Base-by-base conservation (phyloP, 2,329 filamentous ascomycete species). In the Torrubiellomyces zombiae region DNA sequence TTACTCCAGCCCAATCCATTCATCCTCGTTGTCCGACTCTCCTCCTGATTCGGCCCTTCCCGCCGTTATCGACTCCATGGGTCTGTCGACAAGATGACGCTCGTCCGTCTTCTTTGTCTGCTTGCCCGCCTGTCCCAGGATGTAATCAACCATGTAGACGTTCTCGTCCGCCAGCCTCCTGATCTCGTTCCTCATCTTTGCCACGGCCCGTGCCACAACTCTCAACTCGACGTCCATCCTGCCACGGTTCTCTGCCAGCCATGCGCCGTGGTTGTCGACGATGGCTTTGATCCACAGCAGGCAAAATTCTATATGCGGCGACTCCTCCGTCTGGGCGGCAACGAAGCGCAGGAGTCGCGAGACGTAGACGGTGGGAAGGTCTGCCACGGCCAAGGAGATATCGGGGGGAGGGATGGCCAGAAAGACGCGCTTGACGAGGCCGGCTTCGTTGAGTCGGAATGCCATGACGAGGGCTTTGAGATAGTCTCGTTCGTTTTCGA, bases 381-480 rank as follows among this genome's bases (percentile, higher is more conserved):
- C 70, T 26, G 70, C 72, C 14, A 92, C 79, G 1, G 92, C 73
- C 7, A 92, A 67, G 1, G 67, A 44, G 23, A 95, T 78, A 36
- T 86, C 76, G 3, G 60, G 51, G 20, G 75, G 61, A 1, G 89
- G 85, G 14, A 86, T 75, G 3, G 70, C 67, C 51, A 91, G 76
- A 54, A 93, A 95, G 11, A 94, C 80, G 27, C 73, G 72, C 38
- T 78, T 77, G 32, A 94, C 71, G 23, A 98, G 62, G 13, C 73
- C 69, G 4, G 72, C 64, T 48, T 92, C 81, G 53, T 93, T 94
- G 30, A 98, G 72, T 5, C 91, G 77, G 63, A 98, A 98, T 2
- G 85, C 78, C 89, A 98, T 98, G 34, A 94, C 74, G 5, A 98
- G 59, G 1, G 89, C 86, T 53, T 89, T 92, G 34, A 95, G 67